Percentiles rank a stretch among this genome's conserved stretches.
phyloP scores from a whole-genome alignment of 306 rosid species.

The Ochetophila trinervis region DNA sequence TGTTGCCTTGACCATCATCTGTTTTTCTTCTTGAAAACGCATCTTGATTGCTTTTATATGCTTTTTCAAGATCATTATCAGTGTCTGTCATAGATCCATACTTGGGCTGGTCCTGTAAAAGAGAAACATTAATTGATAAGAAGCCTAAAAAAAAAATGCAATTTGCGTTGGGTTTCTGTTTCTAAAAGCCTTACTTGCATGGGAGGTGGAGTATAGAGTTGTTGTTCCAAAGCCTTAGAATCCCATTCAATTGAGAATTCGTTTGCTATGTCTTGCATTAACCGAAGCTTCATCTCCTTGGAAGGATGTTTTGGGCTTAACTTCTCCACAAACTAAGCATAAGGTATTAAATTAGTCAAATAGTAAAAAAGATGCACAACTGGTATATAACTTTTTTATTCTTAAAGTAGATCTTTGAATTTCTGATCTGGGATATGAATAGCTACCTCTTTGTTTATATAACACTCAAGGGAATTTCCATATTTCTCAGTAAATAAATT shows the following conservation, averaged over 20 bases:
- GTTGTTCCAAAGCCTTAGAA: constrained; percentile 50
- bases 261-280: constrained; percentile 59
- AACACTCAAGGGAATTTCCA: constrained; percentile 51
- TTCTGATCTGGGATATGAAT: neutral
- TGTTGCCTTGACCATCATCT: too few relatives aligned
- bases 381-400: constrained; percentile 3
- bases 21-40: constrained; percentile 6
- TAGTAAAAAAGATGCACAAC: constrained; percentile 1
- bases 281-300: constrained; percentile 57
- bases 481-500: constrained; percentile 46
- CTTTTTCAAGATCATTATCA: constrained; percentile 13
- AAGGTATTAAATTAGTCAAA: constrained; percentile 11
- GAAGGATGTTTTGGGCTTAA: constrained; percentile 37
- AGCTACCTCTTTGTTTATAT: constrained; percentile 56
- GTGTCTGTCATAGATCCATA: neutral
- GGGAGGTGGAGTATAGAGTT: constrained; percentile 35
- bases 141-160: constrained; percentile 1
- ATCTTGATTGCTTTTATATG: constrained; percentile 17
- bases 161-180: too few relatives aligned
- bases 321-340: constrained; percentile 53
- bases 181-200: constrained; percentile 34
- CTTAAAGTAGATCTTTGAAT: neutral
- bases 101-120: constrained; percentile 34
- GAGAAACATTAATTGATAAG: constrained; percentile 14
- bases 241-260: constrained; percentile 70